Base-by-base conservation (phyloP, 2,329 filamentous ascomycete genomes). In the Xylariales sp. region DNA sequence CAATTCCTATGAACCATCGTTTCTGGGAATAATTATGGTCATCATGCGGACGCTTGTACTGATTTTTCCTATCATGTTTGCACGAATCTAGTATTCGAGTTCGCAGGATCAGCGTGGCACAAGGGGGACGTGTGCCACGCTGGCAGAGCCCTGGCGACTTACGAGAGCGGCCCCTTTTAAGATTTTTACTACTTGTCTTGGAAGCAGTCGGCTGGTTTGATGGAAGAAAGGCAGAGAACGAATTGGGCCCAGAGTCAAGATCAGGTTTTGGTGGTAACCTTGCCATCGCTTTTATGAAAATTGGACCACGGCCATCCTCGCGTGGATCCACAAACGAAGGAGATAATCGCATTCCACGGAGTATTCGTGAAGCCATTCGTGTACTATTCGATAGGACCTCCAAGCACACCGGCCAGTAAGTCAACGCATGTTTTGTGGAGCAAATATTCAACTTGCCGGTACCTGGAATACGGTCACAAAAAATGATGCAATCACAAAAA, bases 401-500 rank as follows among this genome's bases (percentile, higher is more conserved):
- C 51, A 11, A 37, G 42, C 31, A 42, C 44, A 20, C 50, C 53
- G 1, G 40, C 52, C 1, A 53, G 49, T 4, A 47, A 56, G 17
- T 38, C 45, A 2, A 48, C 46, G 5, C 40, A 40, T 7, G 23
- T 58, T 49, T 34, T n/a, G n/a, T 48, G 65, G 37, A 30, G 10
- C 33, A 60, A 3, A 38, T 41, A 11, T 61, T 83, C 40, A 77
- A 78, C 45, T 60, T 66, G 6, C 64, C 78, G 0, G 68, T 87
- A 0, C 73, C 79, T 0, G 81, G 81, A 0, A 67, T 86, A 18
- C 63, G 65, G 4, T 74, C 74, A 2, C 76, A 81, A 2, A 85
- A 82, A 53, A 82, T 87, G 72, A 87, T 87, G 81, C 83, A 87
- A n/a, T n/a, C n/a, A n/a, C n/a, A n/a, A n/a, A n/a, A 60, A 63